Conservation (phyloP, 768 basidiomycete species). For the Clitopilus passeckerianus region DNA sequence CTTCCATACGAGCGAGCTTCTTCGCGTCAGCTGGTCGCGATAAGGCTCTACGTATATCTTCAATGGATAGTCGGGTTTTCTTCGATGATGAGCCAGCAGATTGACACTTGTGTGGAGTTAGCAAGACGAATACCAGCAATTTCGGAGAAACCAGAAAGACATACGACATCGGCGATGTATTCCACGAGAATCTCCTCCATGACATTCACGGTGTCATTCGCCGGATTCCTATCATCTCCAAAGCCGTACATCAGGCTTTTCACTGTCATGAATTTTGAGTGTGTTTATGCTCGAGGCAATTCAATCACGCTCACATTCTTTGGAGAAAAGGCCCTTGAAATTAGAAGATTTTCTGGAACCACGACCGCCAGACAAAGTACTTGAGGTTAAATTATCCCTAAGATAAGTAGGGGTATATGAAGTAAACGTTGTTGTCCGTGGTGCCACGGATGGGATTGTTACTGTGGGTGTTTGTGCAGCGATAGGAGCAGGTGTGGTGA, state of each 20-base stretch:
- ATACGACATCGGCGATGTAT: constrained; percentile 84
- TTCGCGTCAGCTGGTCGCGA: constrained; percentile 86
- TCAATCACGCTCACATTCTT: constrained; percentile 58
- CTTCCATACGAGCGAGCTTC: constrained; percentile 90
- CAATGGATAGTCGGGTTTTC: constrained; percentile 75
- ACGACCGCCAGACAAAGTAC: constrained; percentile 34
- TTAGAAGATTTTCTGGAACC: constrained; percentile 60
- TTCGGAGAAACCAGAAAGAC: constrained; percentile 24
- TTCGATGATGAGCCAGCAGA: constrained; percentile 65
- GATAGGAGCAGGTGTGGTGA: constrained; percentile 16
- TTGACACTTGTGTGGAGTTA: constrained; percentile 50
- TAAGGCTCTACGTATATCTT: constrained; percentile 77
- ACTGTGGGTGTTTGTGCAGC: constrained; percentile 24
- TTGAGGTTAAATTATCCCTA: constrained; percentile 42
- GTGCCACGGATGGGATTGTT: constrained; percentile 17
- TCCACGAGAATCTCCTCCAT: constrained; percentile 94
- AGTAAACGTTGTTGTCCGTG: constrained; percentile 46
- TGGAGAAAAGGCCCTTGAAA: constrained; percentile 71
- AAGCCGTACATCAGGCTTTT: constrained; percentile 90
- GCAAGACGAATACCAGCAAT: constrained; percentile 4
- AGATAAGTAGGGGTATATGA: constrained; percentile 50
- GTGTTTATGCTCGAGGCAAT: background rate
- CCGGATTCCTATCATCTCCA: constrained; percentile 86
- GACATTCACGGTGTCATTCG: constrained; percentile 82
- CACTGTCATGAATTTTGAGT: constrained; percentile 37